A percentile compares a stretch with the other conserved stretches of the same genome.
phyloP scores from a whole-genome alignment of 2,329 filamentous ascomycete species.

The Fusarium stilboides region DNA sequence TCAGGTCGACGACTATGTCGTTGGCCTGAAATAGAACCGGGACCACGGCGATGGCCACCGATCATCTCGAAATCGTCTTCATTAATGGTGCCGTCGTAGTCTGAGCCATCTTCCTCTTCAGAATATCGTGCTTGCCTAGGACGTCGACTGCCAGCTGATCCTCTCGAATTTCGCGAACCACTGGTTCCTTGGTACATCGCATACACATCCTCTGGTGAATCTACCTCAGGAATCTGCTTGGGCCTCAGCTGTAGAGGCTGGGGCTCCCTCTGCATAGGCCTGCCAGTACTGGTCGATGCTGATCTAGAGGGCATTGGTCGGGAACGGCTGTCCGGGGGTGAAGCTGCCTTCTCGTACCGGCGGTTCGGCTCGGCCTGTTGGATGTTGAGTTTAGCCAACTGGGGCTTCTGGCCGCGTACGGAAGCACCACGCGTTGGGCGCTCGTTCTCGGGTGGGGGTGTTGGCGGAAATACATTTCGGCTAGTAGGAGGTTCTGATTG shows the following conservation, averaged over 20 bases:
- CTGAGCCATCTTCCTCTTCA: slow-evolving; percentile 85
- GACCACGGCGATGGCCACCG: slow-evolving; percentile 64
- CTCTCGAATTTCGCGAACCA: slow-evolving; percentile 54
- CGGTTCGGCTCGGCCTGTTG: slow-evolving; percentile 66
- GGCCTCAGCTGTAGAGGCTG: slow-evolving; percentile 51
- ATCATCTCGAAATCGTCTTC: slow-evolving; percentile 87
- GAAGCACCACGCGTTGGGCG: slow-evolving; percentile 73
- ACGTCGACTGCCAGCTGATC: slow-evolving; percentile 56
- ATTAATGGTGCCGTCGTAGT: slow-evolving; percentile 76
- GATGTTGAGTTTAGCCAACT: slow-evolving; percentile 75
- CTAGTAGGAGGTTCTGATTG: slow-evolving; percentile 86
- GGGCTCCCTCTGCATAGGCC: slow-evolving; percentile 60
- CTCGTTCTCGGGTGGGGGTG: slow-evolving; percentile 94
- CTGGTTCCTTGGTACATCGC: slow-evolving; percentile 68
- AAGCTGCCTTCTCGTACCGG: slow-evolving; percentile 70
- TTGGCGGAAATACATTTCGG: slow-evolving; percentile 93
- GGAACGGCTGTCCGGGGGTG: slow-evolving; percentile 58
- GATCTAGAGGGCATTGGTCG: slow-evolving; percentile 57
- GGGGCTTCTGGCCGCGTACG: slow-evolving; percentile 73
- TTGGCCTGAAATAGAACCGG: slow-evolving; percentile 65
- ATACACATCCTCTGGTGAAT: slow-evolving; percentile 79
- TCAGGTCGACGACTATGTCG: slow-evolving; percentile 74
- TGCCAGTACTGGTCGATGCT: slow-evolving; percentile 62
- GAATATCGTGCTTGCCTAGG: slow-evolving; percentile 73
- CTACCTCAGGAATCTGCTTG: slow-evolving; percentile 62